A percentile compares a stretch with the other conserved stretches of the same genome.
Conservation (phyloP, 495 filamentous ascomycete genomes). For the Aspergillus diversus region DNA sequence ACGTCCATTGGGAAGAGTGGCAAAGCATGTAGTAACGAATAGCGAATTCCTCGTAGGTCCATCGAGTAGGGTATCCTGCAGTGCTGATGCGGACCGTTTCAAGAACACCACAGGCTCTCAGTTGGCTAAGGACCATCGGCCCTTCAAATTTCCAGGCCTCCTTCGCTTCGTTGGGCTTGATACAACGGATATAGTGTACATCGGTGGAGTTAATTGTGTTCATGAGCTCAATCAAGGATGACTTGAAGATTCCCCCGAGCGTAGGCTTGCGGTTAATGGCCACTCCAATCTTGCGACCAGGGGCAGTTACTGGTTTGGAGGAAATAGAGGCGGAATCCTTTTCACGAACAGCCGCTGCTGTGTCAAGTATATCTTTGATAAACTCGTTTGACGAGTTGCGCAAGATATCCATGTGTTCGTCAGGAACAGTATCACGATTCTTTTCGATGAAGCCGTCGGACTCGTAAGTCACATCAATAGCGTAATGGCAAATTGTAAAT, state of each 20-base stretch:
- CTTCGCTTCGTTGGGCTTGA: constrained; percentile 98
- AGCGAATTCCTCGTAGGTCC: constrained; percentile 99
- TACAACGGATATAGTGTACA: constrained; percentile 99
- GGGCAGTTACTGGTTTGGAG: constrained; percentile 65
- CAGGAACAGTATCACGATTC: constrained; percentile 97
- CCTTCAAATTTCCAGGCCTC: constrained; percentile 98
- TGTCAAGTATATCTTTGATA: constrained; percentile 80
- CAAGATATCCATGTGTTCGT: constrained; percentile 95
- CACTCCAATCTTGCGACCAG: constrained; percentile 82
- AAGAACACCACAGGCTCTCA: constrained; percentile 97
- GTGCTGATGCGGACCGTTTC: constrained; percentile 98
- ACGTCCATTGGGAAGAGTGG: constrained; percentile 87
- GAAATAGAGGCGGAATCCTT: constrained; percentile 80
- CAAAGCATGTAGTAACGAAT: constrained; percentile 98
- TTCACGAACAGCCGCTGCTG: constrained; percentile 83
- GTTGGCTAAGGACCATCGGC: constrained; percentile 96
- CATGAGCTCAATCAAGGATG: constrained; percentile 98
- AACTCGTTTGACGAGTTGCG: constrained; percentile 84
- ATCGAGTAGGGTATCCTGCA: constrained; percentile 95
- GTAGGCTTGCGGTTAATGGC: constrained; percentile 96
- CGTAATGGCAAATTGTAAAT: constrained; percentile 99
- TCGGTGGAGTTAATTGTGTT: constrained; percentile 95
- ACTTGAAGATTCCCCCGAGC: constrained; percentile 97
- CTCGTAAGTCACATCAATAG: constrained; percentile 97
- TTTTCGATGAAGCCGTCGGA: constrained; percentile 99